Percentiles rank a stretch among this genome's conserved stretches.
These are phyloP conservation scores for Phialophora macrospora DNA, from an alignment of 2,329 filamentous ascomycete genomes.

Conservation along the genomic window DNA sequence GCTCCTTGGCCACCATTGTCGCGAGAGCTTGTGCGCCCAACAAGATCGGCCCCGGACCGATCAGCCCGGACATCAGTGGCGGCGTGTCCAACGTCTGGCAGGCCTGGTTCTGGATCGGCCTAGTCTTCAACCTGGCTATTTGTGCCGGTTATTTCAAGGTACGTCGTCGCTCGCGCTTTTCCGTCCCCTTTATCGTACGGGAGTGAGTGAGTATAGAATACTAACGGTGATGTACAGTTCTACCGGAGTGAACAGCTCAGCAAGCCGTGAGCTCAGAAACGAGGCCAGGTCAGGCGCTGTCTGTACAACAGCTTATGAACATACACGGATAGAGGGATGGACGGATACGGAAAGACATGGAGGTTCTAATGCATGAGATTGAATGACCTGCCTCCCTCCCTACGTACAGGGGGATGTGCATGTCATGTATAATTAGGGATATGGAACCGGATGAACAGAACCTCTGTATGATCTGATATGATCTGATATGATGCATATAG, in stretches of 20 bases:
- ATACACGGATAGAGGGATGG: neutral
- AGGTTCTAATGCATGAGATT: neutral
- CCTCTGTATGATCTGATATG: too few species aligned
- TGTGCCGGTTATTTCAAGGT: slow-evolving; percentile 60
- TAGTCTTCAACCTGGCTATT: slow-evolving; percentile 63
- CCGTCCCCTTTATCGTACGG: neutral
- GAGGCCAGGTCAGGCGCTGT: neutral
- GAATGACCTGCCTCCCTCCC: too few species aligned
- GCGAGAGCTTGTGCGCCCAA: slow-evolving; percentile 66
- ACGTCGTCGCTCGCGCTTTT: slow-evolving; percentile 41
- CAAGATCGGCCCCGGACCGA: slow-evolving; percentile 63
- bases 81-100: slow-evolving; percentile 53
- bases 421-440: neutral
- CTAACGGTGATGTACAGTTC: slow-evolving; percentile 44
- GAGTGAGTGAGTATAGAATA: neutral
- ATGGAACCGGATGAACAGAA: too few species aligned
- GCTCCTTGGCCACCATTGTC: slow-evolving; percentile 65
- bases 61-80: slow-evolving; percentile 66
- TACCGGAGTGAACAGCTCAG: slow-evolving; percentile 54
- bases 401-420: neutral
- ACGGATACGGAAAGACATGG: neutral
- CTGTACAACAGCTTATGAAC: neutral
- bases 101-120: slow-evolving; percentile 65
- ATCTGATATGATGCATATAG: too few species aligned
- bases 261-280: slow-evolving; percentile 45